Base-by-base conservation (phyloP, 768 basidiomycete species). In the Mycena galopus region DNA sequence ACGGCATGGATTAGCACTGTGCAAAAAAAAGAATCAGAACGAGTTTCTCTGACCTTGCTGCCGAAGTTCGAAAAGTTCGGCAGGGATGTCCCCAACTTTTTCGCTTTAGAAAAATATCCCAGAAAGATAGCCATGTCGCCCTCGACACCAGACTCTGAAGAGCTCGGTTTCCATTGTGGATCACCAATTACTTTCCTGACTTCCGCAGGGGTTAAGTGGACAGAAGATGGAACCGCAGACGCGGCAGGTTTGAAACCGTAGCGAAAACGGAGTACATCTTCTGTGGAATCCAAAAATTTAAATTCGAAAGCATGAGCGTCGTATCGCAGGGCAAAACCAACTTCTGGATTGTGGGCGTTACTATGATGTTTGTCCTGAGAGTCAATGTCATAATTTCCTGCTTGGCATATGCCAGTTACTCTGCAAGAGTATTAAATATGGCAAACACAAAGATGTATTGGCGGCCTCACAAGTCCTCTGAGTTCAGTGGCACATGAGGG, bases 1-100 rank as follows among this genome's bases (percentile, higher is more conserved):
- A n/a, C n/a, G n/a, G n/a, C n/a, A n/a, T n/a, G n/a, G n/a, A 21
- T 32, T 2, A n/a, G n/a, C 33, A 32, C 4, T n/a, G 11, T 35
- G 14, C 10, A 62, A n/a, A 5, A 50, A 8, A 3, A 47, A 47
- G n/a, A 47, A n/a, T n/a, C 21, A 47, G 12, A 50, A n/a, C n/a
- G 32, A 2, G 19, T 9, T 44, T 12, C 17, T 50, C 61, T n/a
- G 29, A 62, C 61, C 67, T 59, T 50, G 51, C 59, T 56, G 67
- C 37, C 60, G 67, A 55, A 62, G 67, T 9, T 69, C 67, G 39
- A 56, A 69, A 11, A 69, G 35, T 21, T 61, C 59, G 30, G 27
- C 37, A 8, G 67, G 67, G 11, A 69, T 32, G 30, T 69, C 59
- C 14, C 33, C 50, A 17, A 56, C 29, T 23, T 42, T 55, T 32